Percentiles rank a stretch among this genome's conserved stretches.
These are phyloP conservation scores for Dentipellis sp. DNA, from an alignment of 768 basidiomycete species.

Conservation along the genomic window DNA sequence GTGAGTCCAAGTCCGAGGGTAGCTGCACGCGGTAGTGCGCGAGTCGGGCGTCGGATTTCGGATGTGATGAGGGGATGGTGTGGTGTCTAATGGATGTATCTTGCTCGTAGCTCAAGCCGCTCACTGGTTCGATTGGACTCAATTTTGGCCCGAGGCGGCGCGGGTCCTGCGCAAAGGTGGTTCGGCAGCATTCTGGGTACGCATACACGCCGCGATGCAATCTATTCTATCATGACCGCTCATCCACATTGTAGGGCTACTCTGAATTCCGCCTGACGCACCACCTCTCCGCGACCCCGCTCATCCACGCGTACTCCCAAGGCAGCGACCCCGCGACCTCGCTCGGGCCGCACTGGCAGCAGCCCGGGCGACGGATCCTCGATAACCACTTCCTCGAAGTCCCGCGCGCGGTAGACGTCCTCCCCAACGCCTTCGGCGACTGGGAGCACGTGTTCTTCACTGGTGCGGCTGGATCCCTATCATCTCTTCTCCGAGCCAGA, in stretches of 20 bases:
- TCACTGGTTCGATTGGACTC: conserved; percentile 76
- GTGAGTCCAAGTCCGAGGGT: conserved; percentile 24
- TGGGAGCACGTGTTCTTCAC: conserved; percentile 51
- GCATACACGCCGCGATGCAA: conserved; percentile 10
- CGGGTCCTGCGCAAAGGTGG: conserved; percentile 54
- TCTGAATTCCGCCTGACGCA: conserved; percentile 64
- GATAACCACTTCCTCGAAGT: conserved; percentile 62
- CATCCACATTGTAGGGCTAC: conserved; percentile 23
- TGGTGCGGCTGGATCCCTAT: conserved; percentile 31
- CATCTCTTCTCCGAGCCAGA: background rate
- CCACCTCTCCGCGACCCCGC: conserved; percentile 46
- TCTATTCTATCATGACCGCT: background rate
- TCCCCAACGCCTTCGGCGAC: conserved; percentile 28
- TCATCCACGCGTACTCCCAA: conserved; percentile 56
- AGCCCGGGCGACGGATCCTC: conserved; percentile 71
- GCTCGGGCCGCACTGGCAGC: conserved; percentile 70
- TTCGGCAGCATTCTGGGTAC: conserved; percentile 67
- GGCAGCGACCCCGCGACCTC: conserved; percentile 43
- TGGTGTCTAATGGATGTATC: too few species aligned
- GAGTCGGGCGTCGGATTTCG: background rate
- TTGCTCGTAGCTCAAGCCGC: conserved; percentile 54
- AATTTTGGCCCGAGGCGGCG: conserved; percentile 59
- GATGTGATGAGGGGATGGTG: background rate
- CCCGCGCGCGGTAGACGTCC: conserved; percentile 37
- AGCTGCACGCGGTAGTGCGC: too few species aligned